Conservation (phyloP, 108 stramenopile species). For the Skeletonema menzelii region DNA sequence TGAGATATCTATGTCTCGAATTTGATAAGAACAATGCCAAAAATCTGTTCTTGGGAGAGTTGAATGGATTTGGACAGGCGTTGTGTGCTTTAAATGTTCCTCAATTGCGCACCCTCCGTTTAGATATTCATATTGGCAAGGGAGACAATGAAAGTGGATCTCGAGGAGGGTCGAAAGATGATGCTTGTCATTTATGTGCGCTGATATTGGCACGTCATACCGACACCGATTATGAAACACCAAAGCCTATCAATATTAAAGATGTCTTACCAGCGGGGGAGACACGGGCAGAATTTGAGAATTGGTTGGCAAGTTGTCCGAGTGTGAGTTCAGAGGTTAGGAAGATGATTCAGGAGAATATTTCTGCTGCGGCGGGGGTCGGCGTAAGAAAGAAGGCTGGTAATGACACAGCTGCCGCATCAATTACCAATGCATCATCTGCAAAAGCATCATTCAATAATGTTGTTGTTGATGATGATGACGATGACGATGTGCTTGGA, state of each 20-base stretch:
- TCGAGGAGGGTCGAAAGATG: slow-evolving; percentile 76
- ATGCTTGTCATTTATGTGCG: slow-evolving; percentile 75
- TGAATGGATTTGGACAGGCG: slow-evolving; percentile 39
- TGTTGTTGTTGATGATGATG: slow-evolving; percentile 39
- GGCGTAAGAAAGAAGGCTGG: neutral
- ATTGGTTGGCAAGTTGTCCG: slow-evolving; percentile 49
- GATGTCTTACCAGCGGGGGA: neutral
- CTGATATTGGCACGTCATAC: slow-evolving; percentile 69
- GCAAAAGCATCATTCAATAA: slow-evolving; percentile 18
- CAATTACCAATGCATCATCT: neutral
- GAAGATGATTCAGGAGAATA: slow-evolving; percentile 56
- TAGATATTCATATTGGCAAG: slow-evolving; percentile 75
- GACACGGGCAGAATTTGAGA: slow-evolving; percentile 69
- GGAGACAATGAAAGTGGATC: slow-evolving; percentile 41
- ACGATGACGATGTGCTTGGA: slow-evolving; percentile 44
- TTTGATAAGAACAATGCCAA: slow-evolving; percentile 24
- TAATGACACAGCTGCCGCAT: slow-evolving; percentile 4
- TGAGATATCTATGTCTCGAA: slow-evolving; percentile 75
- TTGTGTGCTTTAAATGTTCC: no score
- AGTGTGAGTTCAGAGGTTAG: slow-evolving; percentile 55
- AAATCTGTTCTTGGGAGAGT: slow-evolving; percentile 8
- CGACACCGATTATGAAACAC: slow-evolving; percentile 4
- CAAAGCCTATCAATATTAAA: no score
- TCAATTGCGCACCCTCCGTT: slow-evolving; percentile 18
- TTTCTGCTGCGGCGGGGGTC: slow-evolving; percentile 25